Evolutionary conservation across 2,329 filamentous ascomycete species (phyloP).

Genomic region (Thelonectria discophora): DNA sequence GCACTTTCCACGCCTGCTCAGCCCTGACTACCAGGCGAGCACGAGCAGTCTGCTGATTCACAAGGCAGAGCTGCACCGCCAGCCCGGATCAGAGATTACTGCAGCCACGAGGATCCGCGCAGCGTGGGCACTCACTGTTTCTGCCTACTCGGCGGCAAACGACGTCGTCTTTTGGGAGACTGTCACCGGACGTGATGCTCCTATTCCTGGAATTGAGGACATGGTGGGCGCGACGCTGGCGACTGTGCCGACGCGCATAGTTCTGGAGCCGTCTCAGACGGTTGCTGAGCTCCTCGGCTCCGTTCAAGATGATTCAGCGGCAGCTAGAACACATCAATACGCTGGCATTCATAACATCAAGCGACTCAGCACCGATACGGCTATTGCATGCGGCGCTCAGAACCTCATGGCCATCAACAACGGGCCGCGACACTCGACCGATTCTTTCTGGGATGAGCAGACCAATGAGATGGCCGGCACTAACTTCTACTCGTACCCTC

Average conservation of each 20-base stretch:
- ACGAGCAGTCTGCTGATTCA: conserved; percentile 33
- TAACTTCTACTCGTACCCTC: conserved; percentile 38
- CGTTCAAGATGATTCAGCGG: conserved; percentile 27
- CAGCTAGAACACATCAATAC: conserved; percentile 15
- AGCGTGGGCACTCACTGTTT: conserved; percentile 36
- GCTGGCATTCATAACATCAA: conserved; percentile 34
- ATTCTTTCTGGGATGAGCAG: conserved; percentile 32
- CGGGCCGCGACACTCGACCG: conserved; percentile 2
- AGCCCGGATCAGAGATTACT: conserved; percentile 29
- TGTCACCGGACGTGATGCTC: conserved; percentile 34
- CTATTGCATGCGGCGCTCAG: conserved; percentile 32
- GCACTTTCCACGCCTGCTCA: conserved; percentile 36
- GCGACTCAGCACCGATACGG: conserved; percentile 24
- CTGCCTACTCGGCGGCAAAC: conserved; percentile 26
- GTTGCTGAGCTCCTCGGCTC: conserved; percentile 18
- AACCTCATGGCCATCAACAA: conserved; percentile 38
- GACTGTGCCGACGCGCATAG: conserved; percentile 31
- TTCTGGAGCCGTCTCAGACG: conserved; percentile 2
- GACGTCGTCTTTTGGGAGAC: conserved; percentile 41
- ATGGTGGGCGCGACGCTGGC: conserved; percentile 34
- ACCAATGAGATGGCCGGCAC: conserved; percentile 37
- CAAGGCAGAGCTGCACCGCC: neutral
- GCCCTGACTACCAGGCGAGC: conserved; percentile 25
- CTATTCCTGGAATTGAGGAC: conserved; percentile 31
- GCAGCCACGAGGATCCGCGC: conserved; percentile 31